Percentiles rank a stretch among this genome's conserved stretches.
These are phyloP conservation scores for Sonneratia caseolaris DNA, from an alignment of 345 rosid species.

Conservation along the genomic window DNA sequence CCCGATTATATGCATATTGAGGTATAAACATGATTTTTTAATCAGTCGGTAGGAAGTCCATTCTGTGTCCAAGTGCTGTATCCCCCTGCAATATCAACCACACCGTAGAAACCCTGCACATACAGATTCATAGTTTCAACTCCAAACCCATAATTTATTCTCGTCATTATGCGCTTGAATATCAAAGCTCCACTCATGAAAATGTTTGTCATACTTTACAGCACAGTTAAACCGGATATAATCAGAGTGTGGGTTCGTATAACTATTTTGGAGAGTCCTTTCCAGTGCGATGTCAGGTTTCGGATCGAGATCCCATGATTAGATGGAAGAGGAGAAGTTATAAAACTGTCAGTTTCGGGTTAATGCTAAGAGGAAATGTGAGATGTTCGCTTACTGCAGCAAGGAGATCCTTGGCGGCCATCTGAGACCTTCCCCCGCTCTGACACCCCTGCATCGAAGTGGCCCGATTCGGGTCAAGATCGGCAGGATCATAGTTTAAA, in stretches of 20 bases:
- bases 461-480: neutral
- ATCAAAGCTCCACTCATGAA: no score
- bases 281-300: neutral
- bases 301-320: neutral
- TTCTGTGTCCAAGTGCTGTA: constrained; percentile 61
- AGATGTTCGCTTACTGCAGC: constrained; percentile 42
- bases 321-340: neutral
- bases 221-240: no score
- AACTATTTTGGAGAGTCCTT: neutral
- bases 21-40: constrained; percentile 10
- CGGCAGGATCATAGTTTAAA: neutral
- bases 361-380: neutral
- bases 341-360: neutral
- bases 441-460: constrained; percentile 57
- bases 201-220: no score
- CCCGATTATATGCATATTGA: neutral
- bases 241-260: neutral
- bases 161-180: no score
- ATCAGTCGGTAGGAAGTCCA: constrained; percentile 52
- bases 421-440: constrained; percentile 52
- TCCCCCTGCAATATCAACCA: constrained; percentile 75
- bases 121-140: neutral
- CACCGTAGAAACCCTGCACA: constrained; percentile 53
- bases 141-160: no score
- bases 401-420: constrained; percentile 75